Evolutionary conservation across 2,329 filamentous ascomycete genomes (phyloP).

Genomic region (Claviceps cyperi): DNA sequence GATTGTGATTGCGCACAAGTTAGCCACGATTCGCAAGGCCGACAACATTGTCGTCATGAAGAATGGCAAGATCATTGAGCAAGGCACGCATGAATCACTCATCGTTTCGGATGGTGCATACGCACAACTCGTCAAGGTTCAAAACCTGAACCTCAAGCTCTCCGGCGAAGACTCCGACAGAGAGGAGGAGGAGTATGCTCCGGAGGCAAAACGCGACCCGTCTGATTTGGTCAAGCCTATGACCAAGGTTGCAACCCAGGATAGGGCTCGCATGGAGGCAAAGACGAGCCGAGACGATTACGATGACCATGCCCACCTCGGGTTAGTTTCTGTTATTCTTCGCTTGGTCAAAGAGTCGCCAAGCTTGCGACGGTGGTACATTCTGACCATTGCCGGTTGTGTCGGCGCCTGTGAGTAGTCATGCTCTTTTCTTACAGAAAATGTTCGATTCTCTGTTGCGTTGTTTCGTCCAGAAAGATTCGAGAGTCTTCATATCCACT

Average conservation of each 20-base stretch:
- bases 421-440: background rate
- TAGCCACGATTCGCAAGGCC: conserved; percentile 74
- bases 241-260: conserved; percentile 17
- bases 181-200: background rate
- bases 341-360: conserved; percentile 24
- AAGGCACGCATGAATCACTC: conserved; percentile 41
- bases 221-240: conserved; percentile 16
- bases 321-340: conserved; percentile 16
- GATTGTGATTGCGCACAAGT: conserved; percentile 80
- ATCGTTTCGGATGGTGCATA: conserved; percentile 18
- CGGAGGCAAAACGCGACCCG: conserved; percentile 2
- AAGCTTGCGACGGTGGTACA: conserved; percentile 21
- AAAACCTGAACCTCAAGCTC: background rate
- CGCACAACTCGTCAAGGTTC: conserved; percentile 2
- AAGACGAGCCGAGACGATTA: conserved; percentile 24
- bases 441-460: background rate
- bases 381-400: conserved; percentile 18
- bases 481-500: too few species aligned
- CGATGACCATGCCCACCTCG: conserved; percentile 17
- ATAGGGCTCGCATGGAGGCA: conserved; percentile 16
- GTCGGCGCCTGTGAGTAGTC: conserved; percentile 13
- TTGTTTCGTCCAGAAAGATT: too few species aligned
- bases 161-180: background rate
- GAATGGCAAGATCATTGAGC: conserved; percentile 38
- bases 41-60: conserved; percentile 49